Conservation (phyloP, 2,329 filamentous ascomycete species). For the Fusarium temperatum region DNA sequence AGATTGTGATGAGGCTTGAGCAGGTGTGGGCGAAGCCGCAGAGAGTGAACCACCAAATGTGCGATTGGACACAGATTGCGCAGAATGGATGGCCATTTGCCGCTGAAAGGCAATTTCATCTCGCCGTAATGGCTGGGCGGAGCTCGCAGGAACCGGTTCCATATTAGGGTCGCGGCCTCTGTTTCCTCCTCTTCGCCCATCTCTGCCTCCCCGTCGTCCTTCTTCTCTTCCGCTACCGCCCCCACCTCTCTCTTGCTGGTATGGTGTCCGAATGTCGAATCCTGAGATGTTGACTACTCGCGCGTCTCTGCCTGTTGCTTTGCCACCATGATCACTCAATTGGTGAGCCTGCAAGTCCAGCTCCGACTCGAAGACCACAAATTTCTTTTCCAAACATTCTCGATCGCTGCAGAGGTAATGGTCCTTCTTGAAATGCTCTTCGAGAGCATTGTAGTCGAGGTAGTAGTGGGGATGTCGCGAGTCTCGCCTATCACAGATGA, state of each 20-base stretch:
- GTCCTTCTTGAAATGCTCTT: constrained; percentile 85
- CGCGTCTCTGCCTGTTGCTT: constrained; percentile 84
- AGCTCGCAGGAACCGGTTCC: constrained; percentile 78
- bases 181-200: constrained; percentile 56
- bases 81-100: constrained; percentile 89
- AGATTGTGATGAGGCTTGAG: constrained; percentile 37
- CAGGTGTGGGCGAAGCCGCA: constrained; percentile 40
- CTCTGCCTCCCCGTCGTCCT: constrained; percentile 62
- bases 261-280: constrained; percentile 82
- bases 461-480: constrained; percentile 87
- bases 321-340: constrained; percentile 84
- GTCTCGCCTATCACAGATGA: constrained; percentile 83
- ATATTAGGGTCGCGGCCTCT: constrained; percentile 88
- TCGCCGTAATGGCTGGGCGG: constrained; percentile 80
- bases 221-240: constrained; percentile 53
- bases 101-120: constrained; percentile 93
- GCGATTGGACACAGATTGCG: constrained; percentile 80
- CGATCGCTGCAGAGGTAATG: constrained; percentile 86
- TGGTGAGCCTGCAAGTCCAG: constrained; percentile 96
- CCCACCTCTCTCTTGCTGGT: constrained; percentile 65
- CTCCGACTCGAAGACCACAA: constrained; percentile 94
- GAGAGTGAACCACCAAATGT: constrained; percentile 88
- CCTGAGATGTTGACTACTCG: constrained; percentile 85
- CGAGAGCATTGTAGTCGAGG: constrained; percentile 84
- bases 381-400: constrained; percentile 96